Evolutionary conservation across 805 yeast genomes (phyloP).

Genomic region (Schwanniomyces polymorphus): DNA sequence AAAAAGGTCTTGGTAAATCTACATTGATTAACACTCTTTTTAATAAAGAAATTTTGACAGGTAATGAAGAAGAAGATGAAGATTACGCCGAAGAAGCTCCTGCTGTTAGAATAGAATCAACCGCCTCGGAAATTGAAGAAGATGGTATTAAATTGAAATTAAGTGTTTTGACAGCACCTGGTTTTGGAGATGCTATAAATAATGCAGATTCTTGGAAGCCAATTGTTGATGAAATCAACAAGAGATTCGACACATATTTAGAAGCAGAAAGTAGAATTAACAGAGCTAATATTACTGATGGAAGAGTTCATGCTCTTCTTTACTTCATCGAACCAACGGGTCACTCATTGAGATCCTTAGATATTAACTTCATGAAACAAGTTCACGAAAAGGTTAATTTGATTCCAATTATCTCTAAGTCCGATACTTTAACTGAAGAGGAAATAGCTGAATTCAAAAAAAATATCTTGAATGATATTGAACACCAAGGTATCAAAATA

Average conservation of each 20-base stretch:
- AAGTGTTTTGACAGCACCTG: conserved; percentile 87
- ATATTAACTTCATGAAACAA: conserved; percentile 82
- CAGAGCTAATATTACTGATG: conserved; percentile 70
- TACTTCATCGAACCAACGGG: conserved; percentile 98
- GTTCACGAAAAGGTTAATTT: conserved; percentile 90
- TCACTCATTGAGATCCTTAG: conserved; percentile 85
- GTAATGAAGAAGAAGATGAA: conserved; percentile 7
- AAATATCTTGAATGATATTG: conserved; percentile 75
- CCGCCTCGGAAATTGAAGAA: conserved; percentile 62
- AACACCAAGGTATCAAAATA: conserved; percentile 64
- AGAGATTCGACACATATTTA: conserved; percentile 82
- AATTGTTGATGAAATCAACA: conserved; percentile 83
- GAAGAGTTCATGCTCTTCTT: conserved; percentile 88
- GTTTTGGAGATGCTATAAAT: conserved; percentile 87
- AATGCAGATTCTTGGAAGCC: conserved; percentile 79
- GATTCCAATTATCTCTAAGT: conserved; percentile 92
- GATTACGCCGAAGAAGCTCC: conserved; percentile 21
- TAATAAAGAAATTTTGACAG: conserved; percentile 36
- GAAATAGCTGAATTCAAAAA: conserved; percentile 77
- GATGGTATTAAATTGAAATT: conserved; percentile 86
- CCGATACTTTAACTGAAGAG: conserved; percentile 88
- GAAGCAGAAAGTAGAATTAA: conserved; percentile 85
- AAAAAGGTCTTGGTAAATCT: conserved; percentile 88
- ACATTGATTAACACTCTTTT: conserved; percentile 91
- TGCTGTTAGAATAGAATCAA: conserved; percentile 26